A percentile compares a stretch with the other conserved stretches of the same genome.
Evolutionary conservation across 495 filamentous ascomycete genomes (phyloP).

Genomic region (Friedmanniomyces simplex): DNA sequence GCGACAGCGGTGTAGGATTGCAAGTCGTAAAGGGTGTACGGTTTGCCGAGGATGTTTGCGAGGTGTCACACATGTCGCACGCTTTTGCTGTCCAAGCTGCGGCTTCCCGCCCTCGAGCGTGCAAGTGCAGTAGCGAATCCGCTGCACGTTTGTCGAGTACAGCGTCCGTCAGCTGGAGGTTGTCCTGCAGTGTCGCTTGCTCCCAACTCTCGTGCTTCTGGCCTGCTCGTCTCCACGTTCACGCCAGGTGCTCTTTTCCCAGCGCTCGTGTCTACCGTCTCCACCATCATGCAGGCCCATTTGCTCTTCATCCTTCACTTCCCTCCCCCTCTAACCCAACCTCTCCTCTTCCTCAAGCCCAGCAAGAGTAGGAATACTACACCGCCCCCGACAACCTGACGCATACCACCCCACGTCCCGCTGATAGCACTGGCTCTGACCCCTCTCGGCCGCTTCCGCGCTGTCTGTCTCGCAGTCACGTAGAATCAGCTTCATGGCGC

Average conservation of each 20-base stretch:
- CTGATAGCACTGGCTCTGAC: neutral
- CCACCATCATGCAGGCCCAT: too few species aligned
- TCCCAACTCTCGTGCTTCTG: too few species aligned
- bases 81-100: neutral
- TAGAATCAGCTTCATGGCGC: neutral
- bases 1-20: too few species aligned
- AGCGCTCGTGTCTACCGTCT: too few species aligned
- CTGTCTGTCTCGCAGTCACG: neutral
- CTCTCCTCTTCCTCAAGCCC: neutral
- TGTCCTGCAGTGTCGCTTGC: neutral
- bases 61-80: neutral
- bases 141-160: neutral
- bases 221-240: too few species aligned
- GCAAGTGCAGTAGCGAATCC: neutral
- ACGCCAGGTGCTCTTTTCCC: too few species aligned
- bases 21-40: neutral
- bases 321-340: neutral
- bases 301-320: too few species aligned
- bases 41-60: neutral
- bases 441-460: neutral
- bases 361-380: slow-evolving; percentile 2
- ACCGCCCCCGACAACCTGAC: neutral
- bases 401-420: neutral
- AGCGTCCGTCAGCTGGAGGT: neutral
- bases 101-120: neutral